A percentile compares a stretch with the other conserved stretches of the same genome.
Evolutionary conservation across 2,329 filamentous ascomycete genomes (phyloP).

Genomic region (Fusarium proliferatum): DNA sequence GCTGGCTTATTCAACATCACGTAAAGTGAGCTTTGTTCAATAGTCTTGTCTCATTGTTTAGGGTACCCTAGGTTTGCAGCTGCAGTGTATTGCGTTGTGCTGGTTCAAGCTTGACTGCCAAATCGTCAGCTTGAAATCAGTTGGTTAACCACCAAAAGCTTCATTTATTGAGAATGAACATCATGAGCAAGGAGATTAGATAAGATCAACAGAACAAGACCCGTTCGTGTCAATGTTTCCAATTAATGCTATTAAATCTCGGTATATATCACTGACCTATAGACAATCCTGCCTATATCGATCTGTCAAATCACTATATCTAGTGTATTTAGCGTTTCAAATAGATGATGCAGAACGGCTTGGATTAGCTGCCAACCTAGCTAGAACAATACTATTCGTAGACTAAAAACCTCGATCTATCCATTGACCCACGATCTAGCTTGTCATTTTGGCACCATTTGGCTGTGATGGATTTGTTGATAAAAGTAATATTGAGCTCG

Average conservation of each 20-base stretch:
- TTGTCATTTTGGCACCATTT: not conserved
- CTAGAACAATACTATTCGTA: not conserved
- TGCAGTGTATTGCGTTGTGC: not conserved
- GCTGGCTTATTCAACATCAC: conserved; percentile 10
- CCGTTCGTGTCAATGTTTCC: not conserved
- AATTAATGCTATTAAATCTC: not conserved
- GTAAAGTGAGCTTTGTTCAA: not conserved
- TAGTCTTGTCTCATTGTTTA: not conserved
- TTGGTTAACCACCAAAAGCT: not conserved
- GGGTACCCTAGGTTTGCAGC: not conserved
- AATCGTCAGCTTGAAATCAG: not conserved
- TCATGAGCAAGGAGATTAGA: not conserved
- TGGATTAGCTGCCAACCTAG: not conserved
- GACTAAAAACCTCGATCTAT: not conserved
- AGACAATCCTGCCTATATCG: conserved; percentile 10
- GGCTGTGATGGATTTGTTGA: not conserved
- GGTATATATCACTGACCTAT: not conserved
- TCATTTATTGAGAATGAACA: not conserved
- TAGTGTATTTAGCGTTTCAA: conserved; percentile 14
- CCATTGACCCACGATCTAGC: conserved; percentile 7
- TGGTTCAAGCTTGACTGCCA: not conserved
- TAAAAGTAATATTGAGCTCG: conserved; percentile 12
- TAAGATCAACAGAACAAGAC: not conserved
- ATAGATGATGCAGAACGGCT: not conserved
- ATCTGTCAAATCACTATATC: conserved; percentile 4